phyloP scores from a whole-genome alignment of 2,329 filamentous ascomycete species.

The Nannizziopsis barbatae region DNA sequence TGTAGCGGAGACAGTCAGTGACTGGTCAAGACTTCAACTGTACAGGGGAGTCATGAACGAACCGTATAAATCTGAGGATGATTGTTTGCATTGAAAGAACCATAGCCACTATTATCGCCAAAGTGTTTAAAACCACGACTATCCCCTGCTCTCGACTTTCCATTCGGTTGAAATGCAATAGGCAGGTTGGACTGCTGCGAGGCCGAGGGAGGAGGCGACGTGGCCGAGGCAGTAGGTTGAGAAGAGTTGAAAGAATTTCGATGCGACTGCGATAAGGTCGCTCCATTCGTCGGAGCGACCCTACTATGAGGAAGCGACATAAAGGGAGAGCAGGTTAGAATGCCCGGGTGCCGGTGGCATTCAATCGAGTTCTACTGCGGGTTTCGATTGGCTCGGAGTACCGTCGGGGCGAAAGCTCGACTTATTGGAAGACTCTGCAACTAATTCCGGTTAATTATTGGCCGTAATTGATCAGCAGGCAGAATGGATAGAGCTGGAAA shows the following conservation, averaged over 20 bases:
- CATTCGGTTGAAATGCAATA: conserved; percentile 30
- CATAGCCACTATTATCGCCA: conserved; percentile 31
- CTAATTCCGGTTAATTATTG: neutral
- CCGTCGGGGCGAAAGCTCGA: neutral
- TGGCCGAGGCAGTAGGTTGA: conserved; percentile 37
- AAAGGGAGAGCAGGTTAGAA: conserved; percentile 7
- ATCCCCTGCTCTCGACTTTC: conserved; percentile 23
- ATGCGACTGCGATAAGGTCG: conserved; percentile 31
- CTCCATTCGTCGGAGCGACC: conserved; percentile 29
- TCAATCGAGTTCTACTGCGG: neutral
- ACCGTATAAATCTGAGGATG: conserved; percentile 41
- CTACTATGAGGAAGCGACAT: conserved; percentile 34
- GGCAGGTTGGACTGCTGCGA: conserved; percentile 36
- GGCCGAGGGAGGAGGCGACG: conserved; percentile 33
- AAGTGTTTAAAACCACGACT: conserved; percentile 30
- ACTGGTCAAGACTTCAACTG: neutral
- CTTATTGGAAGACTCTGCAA: neutral
- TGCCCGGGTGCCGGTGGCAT: neutral
- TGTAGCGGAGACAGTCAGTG: neutral
- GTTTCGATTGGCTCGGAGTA: conserved; percentile 8
- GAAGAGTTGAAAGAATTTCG: conserved; percentile 35
- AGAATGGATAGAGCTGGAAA: neutral
- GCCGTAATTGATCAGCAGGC: neutral
- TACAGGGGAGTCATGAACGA: conserved; percentile 11
- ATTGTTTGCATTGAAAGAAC: conserved; percentile 30